Percentiles rank a stretch among this genome's conserved stretches.
Evolutionary conservation across 192 early-diverging fungal species (phyloP).

Genomic region (Linnemannia schmuckeri): DNA sequence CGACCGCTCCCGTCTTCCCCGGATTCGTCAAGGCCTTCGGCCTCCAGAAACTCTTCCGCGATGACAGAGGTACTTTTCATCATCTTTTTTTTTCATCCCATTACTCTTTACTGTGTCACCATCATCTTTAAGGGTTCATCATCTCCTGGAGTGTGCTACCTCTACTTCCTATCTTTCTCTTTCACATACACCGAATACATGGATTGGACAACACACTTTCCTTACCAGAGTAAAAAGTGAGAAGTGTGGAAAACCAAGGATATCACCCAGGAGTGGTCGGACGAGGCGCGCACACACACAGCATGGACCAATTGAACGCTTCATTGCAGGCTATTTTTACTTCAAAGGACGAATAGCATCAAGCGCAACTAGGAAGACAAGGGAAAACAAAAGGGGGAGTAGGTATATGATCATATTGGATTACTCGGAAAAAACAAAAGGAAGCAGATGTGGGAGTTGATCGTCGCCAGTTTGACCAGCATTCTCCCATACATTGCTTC

Average conservation of each 20-base stretch:
- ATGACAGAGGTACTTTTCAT: conserved; percentile 40
- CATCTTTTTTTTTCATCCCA: conserved; percentile 4
- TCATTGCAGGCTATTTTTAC: not conserved
- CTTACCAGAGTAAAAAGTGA: not conserved
- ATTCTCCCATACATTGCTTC: not conserved
- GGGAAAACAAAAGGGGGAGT: not conserved
- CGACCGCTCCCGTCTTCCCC: conserved; percentile 34
- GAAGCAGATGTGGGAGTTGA: not conserved
- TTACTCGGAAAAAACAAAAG: not conserved
- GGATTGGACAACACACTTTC: not conserved
- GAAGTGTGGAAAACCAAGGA: not conserved
- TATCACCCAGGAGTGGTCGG: not conserved
- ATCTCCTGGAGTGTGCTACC: not conserved
- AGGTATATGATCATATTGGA: not conserved
- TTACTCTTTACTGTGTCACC: not conserved
- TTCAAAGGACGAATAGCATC: not conserved
- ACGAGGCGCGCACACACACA: not conserved
- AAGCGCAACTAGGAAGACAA: too few species aligned
- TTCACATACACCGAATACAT: not conserved
- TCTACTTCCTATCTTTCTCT: not conserved
- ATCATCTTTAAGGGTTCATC: not conserved
- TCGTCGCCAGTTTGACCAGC: not conserved
- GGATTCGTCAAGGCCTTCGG: conserved; percentile 35
- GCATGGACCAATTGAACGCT: not conserved
- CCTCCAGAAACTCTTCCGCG: conserved; percentile 23